Percentiles rank a stretch among this genome's conserved stretches.
These are phyloP conservation scores for Botrytis byssoidea DNA, from an alignment of 2,329 filamentous ascomycete species.

Conservation along the genomic window DNA sequence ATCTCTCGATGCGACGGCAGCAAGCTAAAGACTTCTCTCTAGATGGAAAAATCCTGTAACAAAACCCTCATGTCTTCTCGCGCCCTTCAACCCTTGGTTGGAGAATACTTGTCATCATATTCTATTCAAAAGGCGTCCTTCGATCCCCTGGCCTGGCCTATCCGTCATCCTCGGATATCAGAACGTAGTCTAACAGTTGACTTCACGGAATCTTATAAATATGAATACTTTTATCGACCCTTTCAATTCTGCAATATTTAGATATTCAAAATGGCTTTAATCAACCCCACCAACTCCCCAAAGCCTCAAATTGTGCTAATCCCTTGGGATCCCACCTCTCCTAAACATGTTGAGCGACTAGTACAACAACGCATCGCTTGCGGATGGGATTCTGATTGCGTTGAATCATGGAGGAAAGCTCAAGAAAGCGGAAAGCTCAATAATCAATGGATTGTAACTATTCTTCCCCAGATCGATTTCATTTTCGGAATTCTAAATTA, in stretches of 20 bases:
- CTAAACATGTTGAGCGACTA: conserved; percentile 44
- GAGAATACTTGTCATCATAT: neutral
- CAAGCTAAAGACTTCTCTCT: neutral
- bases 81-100: conserved; percentile 8
- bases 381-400: conserved; percentile 45
- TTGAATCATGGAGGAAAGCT: conserved; percentile 32
- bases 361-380: conserved; percentile 47
- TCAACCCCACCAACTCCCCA: neutral
- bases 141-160: neutral
- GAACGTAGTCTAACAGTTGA: neutral
- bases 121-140: neutral
- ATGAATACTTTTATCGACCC: neutral
- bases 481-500: conserved; percentile 2
- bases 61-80: neutral
- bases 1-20: neutral
- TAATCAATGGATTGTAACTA: conserved; percentile 33
- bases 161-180: neutral
- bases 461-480: neutral
- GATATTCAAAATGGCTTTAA: neutral
- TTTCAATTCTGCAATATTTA: neutral
- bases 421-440: conserved; percentile 29
- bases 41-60: neutral
- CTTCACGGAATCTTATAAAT: neutral
- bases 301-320: conserved; percentile 41
- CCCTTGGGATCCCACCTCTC: conserved; percentile 46